A percentile compares a stretch with the other conserved stretches of the same genome.
phyloP scores from a whole-genome alignment of 139 green algal genomes.

The Haematococcus sp. region DNA sequence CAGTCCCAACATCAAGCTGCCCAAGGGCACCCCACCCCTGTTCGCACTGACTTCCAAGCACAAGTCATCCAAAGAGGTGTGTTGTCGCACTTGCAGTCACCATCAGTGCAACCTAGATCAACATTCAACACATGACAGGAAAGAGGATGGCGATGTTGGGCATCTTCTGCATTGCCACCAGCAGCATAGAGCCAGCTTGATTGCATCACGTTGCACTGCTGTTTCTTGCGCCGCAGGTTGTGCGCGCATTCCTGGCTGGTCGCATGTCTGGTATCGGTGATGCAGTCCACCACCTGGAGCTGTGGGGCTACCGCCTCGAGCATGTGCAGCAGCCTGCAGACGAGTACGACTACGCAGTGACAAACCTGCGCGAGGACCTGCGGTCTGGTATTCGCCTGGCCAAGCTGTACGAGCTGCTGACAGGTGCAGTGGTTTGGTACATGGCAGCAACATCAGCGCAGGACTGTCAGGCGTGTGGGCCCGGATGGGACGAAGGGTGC shows the following conservation, averaged over 20 bases:
- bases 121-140: too few relatives aligned
- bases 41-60: conserved; percentile 44
- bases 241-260: conserved; percentile 54
- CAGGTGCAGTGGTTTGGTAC: conserved; percentile 21
- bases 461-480: background rate
- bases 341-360: conserved; percentile 66
- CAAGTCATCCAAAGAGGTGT: conserved; percentile 66
- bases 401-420: conserved; percentile 64
- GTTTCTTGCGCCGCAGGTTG: conserved; percentile 38
- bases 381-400: conserved; percentile 69
- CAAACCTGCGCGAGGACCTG: conserved; percentile 68
- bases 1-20: conserved; percentile 7
- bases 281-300: conserved; percentile 64
- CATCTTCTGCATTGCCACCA: background rate
- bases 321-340: conserved; percentile 60
- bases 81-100: background rate
- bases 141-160: too few relatives aligned
- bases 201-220: too few relatives aligned
- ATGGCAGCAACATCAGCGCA: background rate
- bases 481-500: too few relatives aligned
- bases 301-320: conserved; percentile 59
- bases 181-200: background rate
- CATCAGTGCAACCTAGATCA: too few relatives aligned
- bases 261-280: conserved; percentile 74
- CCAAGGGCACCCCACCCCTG: conserved; percentile 46